phyloP scores from a whole-genome alignment of 2,329 filamentous ascomycete species.

The Talaromyces sp. region DNA sequence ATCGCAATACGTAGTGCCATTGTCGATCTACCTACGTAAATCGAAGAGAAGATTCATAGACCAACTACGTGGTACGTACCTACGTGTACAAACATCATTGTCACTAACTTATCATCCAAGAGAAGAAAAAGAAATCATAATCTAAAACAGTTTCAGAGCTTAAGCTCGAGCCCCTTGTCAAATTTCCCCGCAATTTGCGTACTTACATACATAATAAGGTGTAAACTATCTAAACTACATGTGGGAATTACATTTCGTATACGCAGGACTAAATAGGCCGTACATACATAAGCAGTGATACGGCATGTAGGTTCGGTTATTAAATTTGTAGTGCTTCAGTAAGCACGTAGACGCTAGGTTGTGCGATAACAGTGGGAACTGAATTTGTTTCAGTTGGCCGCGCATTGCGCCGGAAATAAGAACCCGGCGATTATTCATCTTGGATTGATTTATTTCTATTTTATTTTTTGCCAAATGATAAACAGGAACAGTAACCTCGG shows the following conservation, averaged over 20 bases:
- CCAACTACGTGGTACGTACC: not conserved
- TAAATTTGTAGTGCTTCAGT: not conserved
- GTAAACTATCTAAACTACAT: too few relatives aligned
- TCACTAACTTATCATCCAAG: not conserved
- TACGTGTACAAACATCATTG: not conserved
- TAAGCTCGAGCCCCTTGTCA: not conserved
- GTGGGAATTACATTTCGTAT: not conserved
- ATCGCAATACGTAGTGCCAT: too few relatives aligned
- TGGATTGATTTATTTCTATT: not conserved
- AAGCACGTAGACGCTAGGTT: not conserved
- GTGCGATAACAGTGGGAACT: not conserved
- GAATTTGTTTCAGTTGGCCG: conserved; percentile 1
- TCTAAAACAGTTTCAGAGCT: not conserved
- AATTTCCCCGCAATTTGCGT: too few relatives aligned
- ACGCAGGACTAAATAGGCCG: not conserved
- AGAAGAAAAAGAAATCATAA: not conserved
- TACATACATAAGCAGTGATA: not conserved
- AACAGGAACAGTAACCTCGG: not conserved
- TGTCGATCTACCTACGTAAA: too few relatives aligned
- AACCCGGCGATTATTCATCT: not conserved
- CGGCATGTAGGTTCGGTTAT: not conserved
- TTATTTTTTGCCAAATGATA: not conserved
- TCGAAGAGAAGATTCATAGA: too few relatives aligned
- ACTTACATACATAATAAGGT: too few relatives aligned
- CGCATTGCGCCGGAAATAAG: not conserved